These are phyloP conservation scores for Yarrowia porcina DNA, from an alignment of 805 yeast genomes.

Conservation along the genomic window DNA sequence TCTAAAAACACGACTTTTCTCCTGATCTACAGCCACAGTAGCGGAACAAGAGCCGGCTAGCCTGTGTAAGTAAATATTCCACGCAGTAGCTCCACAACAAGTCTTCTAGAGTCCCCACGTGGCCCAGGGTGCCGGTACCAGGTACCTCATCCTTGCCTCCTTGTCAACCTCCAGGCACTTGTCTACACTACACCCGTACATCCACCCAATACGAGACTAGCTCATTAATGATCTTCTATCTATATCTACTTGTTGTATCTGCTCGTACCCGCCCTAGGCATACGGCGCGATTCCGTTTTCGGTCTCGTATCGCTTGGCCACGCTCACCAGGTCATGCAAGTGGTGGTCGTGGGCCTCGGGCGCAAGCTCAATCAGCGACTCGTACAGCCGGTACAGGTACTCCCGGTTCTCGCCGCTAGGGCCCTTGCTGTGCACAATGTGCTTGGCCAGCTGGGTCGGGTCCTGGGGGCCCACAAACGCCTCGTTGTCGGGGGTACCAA, in stretches of 20 bases:
- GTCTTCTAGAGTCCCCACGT: not conserved
- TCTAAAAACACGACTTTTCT: not conserved
- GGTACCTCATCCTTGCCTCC: not conserved
- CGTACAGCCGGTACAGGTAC: conserved; percentile 56
- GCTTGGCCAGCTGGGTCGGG: conserved; percentile 54
- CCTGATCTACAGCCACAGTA: not conserved
- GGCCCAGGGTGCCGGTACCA: no score
- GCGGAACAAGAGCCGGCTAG: not conserved
- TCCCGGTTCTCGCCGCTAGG: conserved; percentile 81
- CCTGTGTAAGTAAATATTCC: not conserved
- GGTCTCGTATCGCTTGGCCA: conserved; percentile 35
- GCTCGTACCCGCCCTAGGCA: not conserved
- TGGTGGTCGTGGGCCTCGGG: conserved; percentile 45
- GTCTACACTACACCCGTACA: not conserved
- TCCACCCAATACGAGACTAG: not conserved
- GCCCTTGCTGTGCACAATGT: conserved; percentile 58
- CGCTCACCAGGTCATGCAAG: conserved; percentile 40
- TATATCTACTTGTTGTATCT: not conserved
- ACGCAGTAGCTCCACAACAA: not conserved
- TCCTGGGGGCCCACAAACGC: conserved; percentile 84
- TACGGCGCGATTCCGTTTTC: conserved; percentile 12
- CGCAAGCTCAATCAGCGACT: conserved; percentile 47
- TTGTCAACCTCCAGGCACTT: not conserved
- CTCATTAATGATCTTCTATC: not conserved
- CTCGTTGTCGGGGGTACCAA: conserved; percentile 75